Conservation (phyloP, 2,329 filamentous ascomycete genomes). For the Corynespora cassiicola region DNA sequence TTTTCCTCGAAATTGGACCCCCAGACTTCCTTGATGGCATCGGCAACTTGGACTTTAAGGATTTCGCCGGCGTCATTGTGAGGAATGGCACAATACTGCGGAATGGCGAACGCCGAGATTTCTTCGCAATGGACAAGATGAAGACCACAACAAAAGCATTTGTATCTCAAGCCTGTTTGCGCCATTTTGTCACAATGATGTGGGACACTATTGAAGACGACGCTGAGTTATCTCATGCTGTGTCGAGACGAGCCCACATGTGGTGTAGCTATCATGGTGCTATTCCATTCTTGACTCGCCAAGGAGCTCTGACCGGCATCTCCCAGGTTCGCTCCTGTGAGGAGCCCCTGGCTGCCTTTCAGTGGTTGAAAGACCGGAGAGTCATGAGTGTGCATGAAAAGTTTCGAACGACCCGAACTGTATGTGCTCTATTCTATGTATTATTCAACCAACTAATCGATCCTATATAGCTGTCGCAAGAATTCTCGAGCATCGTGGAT, state of each 20-base stretch:
- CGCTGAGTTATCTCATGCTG: constrained; percentile 41
- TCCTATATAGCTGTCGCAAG: constrained; percentile 29
- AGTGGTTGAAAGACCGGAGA: constrained; percentile 44
- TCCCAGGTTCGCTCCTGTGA: constrained; percentile 28
- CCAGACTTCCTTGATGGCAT: constrained; percentile 39
- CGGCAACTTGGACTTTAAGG: constrained; percentile 28
- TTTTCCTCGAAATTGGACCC: constrained; percentile 41
- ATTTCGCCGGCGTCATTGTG: constrained; percentile 39
- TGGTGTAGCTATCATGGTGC: constrained; percentile 48
- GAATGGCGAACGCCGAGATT: constrained; percentile 44
- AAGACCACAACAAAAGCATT: constrained; percentile 45
- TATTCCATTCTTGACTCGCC: constrained; percentile 33
- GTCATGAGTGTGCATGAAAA: constrained; percentile 45
- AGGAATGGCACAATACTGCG: constrained; percentile 43
- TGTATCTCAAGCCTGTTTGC: constrained; percentile 43
- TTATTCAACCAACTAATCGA: constrained; percentile 4
- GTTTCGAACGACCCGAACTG: constrained; percentile 35
- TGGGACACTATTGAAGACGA: constrained; percentile 47
- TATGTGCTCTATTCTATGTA: constrained; percentile 16
- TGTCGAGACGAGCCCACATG: constrained; percentile 41
- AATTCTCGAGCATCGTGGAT: constrained; percentile 37
- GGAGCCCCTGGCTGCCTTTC: constrained; percentile 45
- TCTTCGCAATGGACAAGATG: constrained; percentile 48
- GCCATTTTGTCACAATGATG: constrained; percentile 45
- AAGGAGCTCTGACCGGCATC: constrained; percentile 30